Base-by-base conservation (phyloP, 2,329 filamentous ascomycete species). In the Thielaviopsis musarum region DNA sequence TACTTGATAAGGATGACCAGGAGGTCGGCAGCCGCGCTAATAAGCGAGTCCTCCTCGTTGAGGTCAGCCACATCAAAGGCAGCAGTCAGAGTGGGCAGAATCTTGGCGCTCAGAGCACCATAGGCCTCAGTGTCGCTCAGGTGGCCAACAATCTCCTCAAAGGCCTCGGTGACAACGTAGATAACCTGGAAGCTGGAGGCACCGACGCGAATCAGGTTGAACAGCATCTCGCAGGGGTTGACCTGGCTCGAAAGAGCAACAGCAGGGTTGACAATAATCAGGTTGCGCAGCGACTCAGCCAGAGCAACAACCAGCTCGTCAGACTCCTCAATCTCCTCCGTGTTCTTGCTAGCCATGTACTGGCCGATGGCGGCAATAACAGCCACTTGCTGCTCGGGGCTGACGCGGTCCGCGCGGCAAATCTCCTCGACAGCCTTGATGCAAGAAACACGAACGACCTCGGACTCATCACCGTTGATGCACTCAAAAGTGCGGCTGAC, bases 301-400 rank as follows among this genome's bases (percentile, higher is more conserved):
- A 98, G 76, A 0, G 91, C 91, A 15, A 95, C 88, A 64, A 96
- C 83, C 59, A 97, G 80, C 69, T 98, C 93, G 65, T 97, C 91
- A 12, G 88, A 87, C 63, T 96, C 91, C 59, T 87, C 83, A 54
- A 95, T 79, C 19, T 96, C 91, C 57, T 80, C 81, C 55, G 93
- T 77, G 66, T 96, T 90, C 68, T 91, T 90, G 17, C 79, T 75
- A 52, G 84, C 80, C 65, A 97, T 79, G 71, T 91, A 98, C 41
- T 85, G 75, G 57, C 82, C 80, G 63, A 87, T 79, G 12, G 83
- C 78, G n/a, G 72, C 75, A 55, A 83, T 76, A 61, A 86, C 76
- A 21, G 76, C 73, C 1, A 75, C 65, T 68, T 95, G 90, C 53
- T 74, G 75, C 61, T 81, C 78, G 7, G 69, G 66, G 6, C 72